Evolutionary conservation across 2,329 filamentous ascomycete genomes (phyloP), one percentile per base, ranked within the genome.

Genomic region (Pseudodiploospora longispora): DNA sequence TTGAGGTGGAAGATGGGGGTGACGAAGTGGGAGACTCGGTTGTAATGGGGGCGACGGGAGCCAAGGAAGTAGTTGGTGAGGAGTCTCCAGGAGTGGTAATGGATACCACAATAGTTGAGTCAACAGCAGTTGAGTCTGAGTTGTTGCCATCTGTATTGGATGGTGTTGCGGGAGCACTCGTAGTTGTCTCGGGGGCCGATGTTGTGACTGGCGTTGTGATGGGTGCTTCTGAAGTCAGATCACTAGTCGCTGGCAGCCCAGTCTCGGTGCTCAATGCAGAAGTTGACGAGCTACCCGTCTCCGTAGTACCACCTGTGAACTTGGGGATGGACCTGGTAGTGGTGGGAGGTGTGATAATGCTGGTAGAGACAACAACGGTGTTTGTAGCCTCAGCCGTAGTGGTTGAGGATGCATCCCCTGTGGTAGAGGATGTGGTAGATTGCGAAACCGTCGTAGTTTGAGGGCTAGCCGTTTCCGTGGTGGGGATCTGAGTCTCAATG

Each of bases 1-100:
- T 36, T 36, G 39, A 29, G 30, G 46, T 7, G 34, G 29, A 40
- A 6, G 35, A n/a, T 28, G 40, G 12, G 30, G 44, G 36, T 30
- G 30, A 19, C 30, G 36, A 10, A 35, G 42, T 12, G 27, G 35
- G 30, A 30, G 27, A 9, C 10, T 27, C 30, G 12, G 38, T n/a
- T 28, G 45, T 30, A 19, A 19, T 19, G 19, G 19, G 19, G 3
- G 19, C 19, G 19, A 19, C 19, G 19, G 19, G 19, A 19, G 19
- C 19, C 19, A 19, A 19, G 19, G 36, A 28, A 28, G 27, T 35
- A 10, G 31, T 9, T 29, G 36, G 27, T 41, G 40, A 34, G 10
- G 30, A 30, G 10, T 4, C 37, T 5, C 39, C 10, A 6, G 36
- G 6, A 10, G 38, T 5, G 28, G 45, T 31, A 6, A 27, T 36